These are phyloP conservation scores for Solanum tacnaense DNA, from an alignment of 257 asterid species.

Conservation along the genomic window DNA sequence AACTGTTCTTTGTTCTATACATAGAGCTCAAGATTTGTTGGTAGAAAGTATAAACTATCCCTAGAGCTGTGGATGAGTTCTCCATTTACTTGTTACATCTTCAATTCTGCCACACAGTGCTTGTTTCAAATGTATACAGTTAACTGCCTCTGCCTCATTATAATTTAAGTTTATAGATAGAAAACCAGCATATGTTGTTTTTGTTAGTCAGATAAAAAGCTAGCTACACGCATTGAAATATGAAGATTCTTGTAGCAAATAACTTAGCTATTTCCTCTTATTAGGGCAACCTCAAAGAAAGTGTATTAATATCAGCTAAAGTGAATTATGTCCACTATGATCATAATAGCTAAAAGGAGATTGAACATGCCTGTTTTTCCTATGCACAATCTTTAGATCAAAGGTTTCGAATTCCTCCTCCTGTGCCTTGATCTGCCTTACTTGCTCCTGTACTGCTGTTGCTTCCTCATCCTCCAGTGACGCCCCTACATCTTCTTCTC, in stretches of 20 bases:
- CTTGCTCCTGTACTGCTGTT: slow-evolving; percentile 96
- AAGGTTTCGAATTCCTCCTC: slow-evolving; percentile 98
- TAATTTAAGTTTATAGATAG: not conserved
- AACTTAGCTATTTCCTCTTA: not conserved
- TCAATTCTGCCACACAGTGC: not conserved
- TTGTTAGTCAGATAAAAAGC: not conserved
- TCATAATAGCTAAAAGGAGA: not conserved
- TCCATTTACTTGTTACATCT: not conserved
- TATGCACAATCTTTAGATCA: slow-evolving; percentile 80
- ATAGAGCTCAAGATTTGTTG: not conserved
- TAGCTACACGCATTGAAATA: not conserved
- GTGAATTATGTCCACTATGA: not conserved
- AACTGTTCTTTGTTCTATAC: not conserved
- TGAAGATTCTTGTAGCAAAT: not conserved
- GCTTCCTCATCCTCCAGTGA: slow-evolving; percentile 90
- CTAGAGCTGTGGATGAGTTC: not conserved
- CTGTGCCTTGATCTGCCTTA: slow-evolving; percentile 92
- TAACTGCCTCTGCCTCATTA: not conserved
- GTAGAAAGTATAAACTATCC: not conserved
- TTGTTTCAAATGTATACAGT: not conserved
- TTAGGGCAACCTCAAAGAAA: not conserved
- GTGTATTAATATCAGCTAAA: not conserved
- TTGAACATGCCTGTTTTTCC: slow-evolving; percentile 78
- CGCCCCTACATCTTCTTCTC: slow-evolving; percentile 57
- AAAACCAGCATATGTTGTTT: not conserved